Evolutionary conservation across 306 rosid species (phyloP).

Genomic region (Lagenaria siceraria): DNA sequence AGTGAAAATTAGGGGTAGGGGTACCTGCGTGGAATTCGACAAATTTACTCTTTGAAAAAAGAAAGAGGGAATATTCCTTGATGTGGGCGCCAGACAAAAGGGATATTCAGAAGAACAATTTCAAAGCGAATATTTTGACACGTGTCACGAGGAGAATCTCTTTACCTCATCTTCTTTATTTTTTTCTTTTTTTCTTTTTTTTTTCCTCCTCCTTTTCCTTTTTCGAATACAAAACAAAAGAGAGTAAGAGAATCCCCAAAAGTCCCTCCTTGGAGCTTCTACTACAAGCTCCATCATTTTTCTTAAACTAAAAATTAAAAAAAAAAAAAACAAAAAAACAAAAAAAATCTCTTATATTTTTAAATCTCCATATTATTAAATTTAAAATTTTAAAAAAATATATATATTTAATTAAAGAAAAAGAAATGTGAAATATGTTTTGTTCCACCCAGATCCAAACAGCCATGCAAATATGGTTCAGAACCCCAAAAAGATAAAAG

Average conservation of each 20-base stretch:
- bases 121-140: constrained; percentile 40
- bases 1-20: neutral
- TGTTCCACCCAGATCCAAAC: constrained; percentile 1
- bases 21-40: neutral
- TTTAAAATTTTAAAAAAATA: no score
- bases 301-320: no score
- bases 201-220: neutral
- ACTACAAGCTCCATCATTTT: constrained; percentile 22
- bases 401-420: no score
- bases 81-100: constrained; percentile 49
- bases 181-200: neutral
- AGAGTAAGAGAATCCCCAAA: constrained; percentile 53
- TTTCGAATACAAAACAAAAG: neutral
- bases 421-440: neutral
- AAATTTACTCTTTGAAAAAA: neutral
- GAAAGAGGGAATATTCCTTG: neutral
- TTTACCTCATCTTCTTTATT: neutral
- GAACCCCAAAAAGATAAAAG: constrained; percentile 5
- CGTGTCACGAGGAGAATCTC: constrained; percentile 49
- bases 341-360: no score
- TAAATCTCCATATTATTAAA: no score
- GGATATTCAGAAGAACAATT: constrained; percentile 79
- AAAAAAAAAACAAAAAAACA: no score
- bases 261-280: constrained; percentile 69
- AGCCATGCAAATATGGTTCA: neutral